Evolutionary conservation across 2,329 filamentous ascomycete species (phyloP), one percentile per base, ranked within the genome.

Genomic region (Trichoderma sp.): DNA sequence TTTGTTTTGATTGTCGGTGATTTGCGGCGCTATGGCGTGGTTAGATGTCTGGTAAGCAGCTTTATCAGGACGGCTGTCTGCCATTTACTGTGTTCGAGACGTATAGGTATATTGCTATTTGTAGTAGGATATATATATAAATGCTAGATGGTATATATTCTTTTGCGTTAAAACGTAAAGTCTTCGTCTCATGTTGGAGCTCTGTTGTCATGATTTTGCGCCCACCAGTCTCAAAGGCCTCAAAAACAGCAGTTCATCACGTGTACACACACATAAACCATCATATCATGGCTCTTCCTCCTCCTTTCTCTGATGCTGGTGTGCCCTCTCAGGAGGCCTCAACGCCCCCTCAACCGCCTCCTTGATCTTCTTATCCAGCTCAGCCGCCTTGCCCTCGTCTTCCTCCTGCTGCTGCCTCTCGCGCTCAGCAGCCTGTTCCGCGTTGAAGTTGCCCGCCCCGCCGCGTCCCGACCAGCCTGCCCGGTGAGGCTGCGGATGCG

Each of bases 401-500:
- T 77, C 74, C 72, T 78, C 69, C 58, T 74, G 77, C 67, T 56
- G 49, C 61, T 73, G 75, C 71, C 75, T 73, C 21, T 74, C 70
- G 37, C 59, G 64, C 71, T 78, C 75, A 59, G 76, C 75, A n/a
- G 72, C 71, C 61, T 74, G 75, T 14, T 74, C 76, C 54, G 71
- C 71, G 55, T 72, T 74, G 79, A 83, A 89, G 76, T 88, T 89
- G 2, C 86, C 87, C 1, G 85, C 85, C n/a, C 87, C 87, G 28
- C 87, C 87, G 5, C 87, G 82, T 0, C 87, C 87, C 21, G 71
- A 72, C 60, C 76, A 69, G 0, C 72, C 74, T 51, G 72, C 72
- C 5, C 71, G 67, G 46, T 52, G 54, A 39, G 71, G 71, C n/a
- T 73, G 69, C 21, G 71, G 70, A 16, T 73, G 67, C 68, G 72